Conservation (phyloP, 768 basidiomycete species). For the Omphalotus guepiniiformis region DNA sequence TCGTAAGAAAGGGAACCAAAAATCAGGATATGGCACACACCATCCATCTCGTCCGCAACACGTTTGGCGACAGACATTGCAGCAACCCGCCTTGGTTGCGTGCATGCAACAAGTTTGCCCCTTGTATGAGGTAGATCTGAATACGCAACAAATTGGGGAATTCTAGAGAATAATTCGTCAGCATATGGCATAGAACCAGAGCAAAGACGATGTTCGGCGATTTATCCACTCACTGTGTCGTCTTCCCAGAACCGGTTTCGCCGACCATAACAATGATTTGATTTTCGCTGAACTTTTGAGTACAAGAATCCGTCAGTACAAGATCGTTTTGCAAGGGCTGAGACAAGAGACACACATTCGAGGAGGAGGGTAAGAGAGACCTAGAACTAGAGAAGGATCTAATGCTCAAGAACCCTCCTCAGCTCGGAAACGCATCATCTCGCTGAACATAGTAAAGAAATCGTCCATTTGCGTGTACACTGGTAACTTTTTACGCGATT, state of each 20-base stretch:
- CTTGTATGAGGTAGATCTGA: constrained; percentile 89
- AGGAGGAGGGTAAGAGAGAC: constrained; percentile 29
- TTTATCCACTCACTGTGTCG: constrained; percentile 64
- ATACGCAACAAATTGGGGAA: constrained; percentile 94
- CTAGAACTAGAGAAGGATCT: constrained; percentile 38
- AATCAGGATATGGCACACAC: constrained; percentile 38
- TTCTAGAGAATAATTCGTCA: constrained; percentile 44
- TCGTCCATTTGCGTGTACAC: constrained; percentile 92
- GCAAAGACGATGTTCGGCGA: no score
- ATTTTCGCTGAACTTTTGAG: constrained; percentile 59
- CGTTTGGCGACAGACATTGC: constrained; percentile 98
- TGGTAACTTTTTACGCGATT: constrained; percentile 81
- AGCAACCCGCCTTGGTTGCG: constrained; percentile 93
- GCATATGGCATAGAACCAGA: constrained; percentile 13
- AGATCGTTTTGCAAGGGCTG: not conserved
- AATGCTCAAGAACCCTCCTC: constrained; percentile 43
- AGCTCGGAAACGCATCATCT: constrained; percentile 17
- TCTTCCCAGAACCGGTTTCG: constrained; percentile 95
- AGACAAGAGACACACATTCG: constrained; percentile 13
- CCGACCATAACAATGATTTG: constrained; percentile 91
- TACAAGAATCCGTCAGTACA: no score
- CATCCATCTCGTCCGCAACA: constrained; percentile 99
- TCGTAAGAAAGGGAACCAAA: constrained; percentile 6
- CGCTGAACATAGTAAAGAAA: constrained; percentile 82
- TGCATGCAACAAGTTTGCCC: constrained; percentile 92